Evolutionary conservation across 176 grass and related monocot genomes (phyloP).

Genomic region (Saccharum officinarum): DNA sequence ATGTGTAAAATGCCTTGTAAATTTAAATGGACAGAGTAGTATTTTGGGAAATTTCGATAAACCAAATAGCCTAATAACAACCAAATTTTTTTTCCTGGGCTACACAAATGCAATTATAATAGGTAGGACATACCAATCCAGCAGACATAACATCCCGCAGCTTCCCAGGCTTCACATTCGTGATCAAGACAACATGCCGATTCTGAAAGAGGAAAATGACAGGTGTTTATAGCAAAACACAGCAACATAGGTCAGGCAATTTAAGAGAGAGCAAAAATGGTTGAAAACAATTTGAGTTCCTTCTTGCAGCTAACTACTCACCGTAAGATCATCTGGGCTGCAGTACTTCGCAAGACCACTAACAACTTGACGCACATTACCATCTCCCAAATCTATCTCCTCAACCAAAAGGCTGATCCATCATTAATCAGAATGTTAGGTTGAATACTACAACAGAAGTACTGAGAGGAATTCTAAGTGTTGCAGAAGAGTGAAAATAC

Average conservation of each 20-base stretch:
- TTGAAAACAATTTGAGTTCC: constrained; percentile 21
- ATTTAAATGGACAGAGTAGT: not conserved
- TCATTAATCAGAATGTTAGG: not conserved
- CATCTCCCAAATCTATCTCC: constrained; percentile 98
- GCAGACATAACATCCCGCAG: constrained; percentile 87
- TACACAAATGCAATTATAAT: constrained; percentile 22
- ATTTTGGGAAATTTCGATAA: not conserved
- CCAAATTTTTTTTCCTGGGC: constrained; percentile 20
- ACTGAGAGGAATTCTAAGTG: not conserved
- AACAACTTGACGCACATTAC: constrained; percentile 84
- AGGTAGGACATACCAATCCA: constrained; percentile 70
- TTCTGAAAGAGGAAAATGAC: constrained; percentile 60
- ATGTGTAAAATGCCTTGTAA: not conserved
- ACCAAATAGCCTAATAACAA: not conserved
- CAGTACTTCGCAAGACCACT: constrained; percentile 98
- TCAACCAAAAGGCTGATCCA: constrained; percentile 80
- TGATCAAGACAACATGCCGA: constrained; percentile 82
- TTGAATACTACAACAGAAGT: not conserved
- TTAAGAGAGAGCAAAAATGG: constrained; percentile 10
- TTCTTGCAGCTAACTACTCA: constrained; percentile 58
- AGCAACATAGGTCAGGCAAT: not conserved
- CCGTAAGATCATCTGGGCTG: constrained; percentile 70
- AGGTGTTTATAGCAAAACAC: constrained; percentile 28
- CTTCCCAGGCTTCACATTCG: constrained; percentile 99
- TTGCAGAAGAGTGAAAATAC: not conserved